phyloP scores from a whole-genome alignment of 1,284 basidiomycete species.

The Naganishia sp. region DNA sequence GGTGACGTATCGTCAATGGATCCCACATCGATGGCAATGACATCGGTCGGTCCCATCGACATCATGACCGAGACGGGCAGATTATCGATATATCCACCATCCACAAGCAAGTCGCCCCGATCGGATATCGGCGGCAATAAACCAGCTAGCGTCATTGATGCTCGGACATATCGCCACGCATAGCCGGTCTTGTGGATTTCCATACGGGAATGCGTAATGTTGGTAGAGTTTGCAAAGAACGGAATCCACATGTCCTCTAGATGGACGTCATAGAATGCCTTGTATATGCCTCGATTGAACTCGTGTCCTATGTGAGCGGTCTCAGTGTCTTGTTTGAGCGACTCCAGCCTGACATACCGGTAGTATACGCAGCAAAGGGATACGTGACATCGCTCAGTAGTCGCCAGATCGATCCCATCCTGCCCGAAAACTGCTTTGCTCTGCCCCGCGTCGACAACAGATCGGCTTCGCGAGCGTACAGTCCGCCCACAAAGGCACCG shows the following conservation, averaged over 20 bases:
- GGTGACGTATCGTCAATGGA: constrained; percentile 95
- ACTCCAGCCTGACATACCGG: constrained; percentile 60
- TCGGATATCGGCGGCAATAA: constrained; percentile 93
- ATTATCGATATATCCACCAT: constrained; percentile 93
- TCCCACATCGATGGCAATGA: constrained; percentile 96
- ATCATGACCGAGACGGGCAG: constrained; percentile 89
- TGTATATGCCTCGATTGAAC: constrained; percentile 60
- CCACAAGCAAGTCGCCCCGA: constrained; percentile 89
- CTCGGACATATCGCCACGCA: constrained; percentile 82
- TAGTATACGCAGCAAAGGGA: constrained; percentile 95
- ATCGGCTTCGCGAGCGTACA: constrained; percentile 93
- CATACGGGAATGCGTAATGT: constrained; percentile 95
- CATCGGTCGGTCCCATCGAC: constrained; percentile 81
- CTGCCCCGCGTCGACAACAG: constrained; percentile 80
- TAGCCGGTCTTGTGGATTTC: constrained; percentile 96
- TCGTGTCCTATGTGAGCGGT: constrained; percentile 66
- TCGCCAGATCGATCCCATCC: constrained; percentile 92
- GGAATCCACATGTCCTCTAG: constrained; percentile 99
- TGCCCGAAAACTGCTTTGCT: constrained; percentile 72
- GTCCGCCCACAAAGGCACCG: constrained; percentile 88
- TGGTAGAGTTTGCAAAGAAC: constrained; percentile 98
- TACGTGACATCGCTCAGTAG: constrained; percentile 95
- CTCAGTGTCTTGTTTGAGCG: background rate
- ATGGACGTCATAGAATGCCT: constrained; percentile 81
- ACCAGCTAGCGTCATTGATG: constrained; percentile 96